Evolutionary conservation across 106 monocot genomes (phyloP), one percentile per base, ranked within the genome.

Genomic region (Apostasia ramifera): DNA sequence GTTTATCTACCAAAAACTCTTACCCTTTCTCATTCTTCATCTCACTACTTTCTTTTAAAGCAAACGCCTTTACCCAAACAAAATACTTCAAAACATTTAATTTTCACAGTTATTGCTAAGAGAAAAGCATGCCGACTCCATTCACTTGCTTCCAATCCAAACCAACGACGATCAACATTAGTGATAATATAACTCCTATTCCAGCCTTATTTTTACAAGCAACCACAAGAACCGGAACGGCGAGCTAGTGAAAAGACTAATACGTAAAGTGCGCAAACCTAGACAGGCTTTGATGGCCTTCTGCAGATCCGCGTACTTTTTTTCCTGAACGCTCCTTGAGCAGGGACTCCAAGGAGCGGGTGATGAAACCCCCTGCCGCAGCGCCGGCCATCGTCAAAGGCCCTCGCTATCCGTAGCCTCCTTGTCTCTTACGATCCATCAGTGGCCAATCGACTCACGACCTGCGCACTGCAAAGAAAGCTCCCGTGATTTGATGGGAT

Each of bases 271-370:
- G 38, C 44, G 80, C 78, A 48, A 48, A 95, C 95, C 95, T 71
- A 92, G 67, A 61, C 74, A 92, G 48, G 71, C 47, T 68, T 89
- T 86, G 60, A 95, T 92, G 63, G 92, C 76, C 77, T 82, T 81
- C 77, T 95, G 92, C 42, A 95, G 79, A 3, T 66, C 42, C 38
- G 76, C 61, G 62, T 84, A 73, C 84, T 95, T 91, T 80, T 26
- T 89, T 92, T 41, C 71, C 81, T 45, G 83, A 63, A 77, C 84
- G 84, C 74, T 95, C 92, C 72, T 95, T 95, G 66, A 92, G 86
- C 95, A 95, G 92, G 73, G 80, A 71, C 82, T 95, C 95, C 70
- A 95, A 85, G 44, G 92, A 85, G 60, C 95, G 91, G 54, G 84
- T 86, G 55, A 95, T 75, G 68, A 95, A 95, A 13, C 84, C 91